Evolutionary conservation across 129 eudicot species (phyloP).

Genomic region (Helianthus tuberosus): DNA sequence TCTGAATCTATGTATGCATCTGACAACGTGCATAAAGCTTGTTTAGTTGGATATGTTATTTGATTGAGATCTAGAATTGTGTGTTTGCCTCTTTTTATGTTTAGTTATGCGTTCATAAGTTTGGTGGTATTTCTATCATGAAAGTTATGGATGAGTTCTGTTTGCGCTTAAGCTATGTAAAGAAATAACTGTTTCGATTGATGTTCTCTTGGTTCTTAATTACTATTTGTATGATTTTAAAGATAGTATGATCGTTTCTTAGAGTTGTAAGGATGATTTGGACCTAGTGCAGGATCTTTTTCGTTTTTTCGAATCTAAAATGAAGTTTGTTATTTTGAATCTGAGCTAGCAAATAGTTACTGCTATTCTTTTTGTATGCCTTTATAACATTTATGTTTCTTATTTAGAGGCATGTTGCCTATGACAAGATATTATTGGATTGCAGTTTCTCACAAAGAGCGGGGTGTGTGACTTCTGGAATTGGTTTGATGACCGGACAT

Average conservation of each 20-base stretch:
- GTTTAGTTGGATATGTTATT: no score
- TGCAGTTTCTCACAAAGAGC: slow-evolving; percentile 87
- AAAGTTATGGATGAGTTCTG: background rate
- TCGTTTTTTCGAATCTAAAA: background rate
- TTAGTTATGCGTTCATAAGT: no score
- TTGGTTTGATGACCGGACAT: slow-evolving; percentile 97
- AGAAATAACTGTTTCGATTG: background rate
- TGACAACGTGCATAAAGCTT: background rate
- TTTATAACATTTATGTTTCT: slow-evolving; percentile 27
- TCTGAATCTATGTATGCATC: background rate
- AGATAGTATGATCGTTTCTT: background rate
- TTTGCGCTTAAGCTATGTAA: background rate
- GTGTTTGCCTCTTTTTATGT: no score
- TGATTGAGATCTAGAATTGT: no score
- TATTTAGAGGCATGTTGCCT: background rate
- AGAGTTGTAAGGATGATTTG: slow-evolving; percentile 4
- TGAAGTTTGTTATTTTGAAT: background rate
- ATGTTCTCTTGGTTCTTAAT: background rate
- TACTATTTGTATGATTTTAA: background rate
- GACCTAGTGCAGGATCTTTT: background rate
- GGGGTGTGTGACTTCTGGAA: slow-evolving; percentile 99
- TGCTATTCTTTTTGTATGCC: background rate
- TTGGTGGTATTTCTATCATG: no score
- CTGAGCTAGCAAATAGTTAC: background rate
- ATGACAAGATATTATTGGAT: slow-evolving; percentile 16